A percentile compares a stretch with the other conserved stretches of the same genome.
These are phyloP conservation scores for Globisporangium cystogenes DNA, from an alignment of 352 stramenopile species.

Conservation along the genomic window DNA sequence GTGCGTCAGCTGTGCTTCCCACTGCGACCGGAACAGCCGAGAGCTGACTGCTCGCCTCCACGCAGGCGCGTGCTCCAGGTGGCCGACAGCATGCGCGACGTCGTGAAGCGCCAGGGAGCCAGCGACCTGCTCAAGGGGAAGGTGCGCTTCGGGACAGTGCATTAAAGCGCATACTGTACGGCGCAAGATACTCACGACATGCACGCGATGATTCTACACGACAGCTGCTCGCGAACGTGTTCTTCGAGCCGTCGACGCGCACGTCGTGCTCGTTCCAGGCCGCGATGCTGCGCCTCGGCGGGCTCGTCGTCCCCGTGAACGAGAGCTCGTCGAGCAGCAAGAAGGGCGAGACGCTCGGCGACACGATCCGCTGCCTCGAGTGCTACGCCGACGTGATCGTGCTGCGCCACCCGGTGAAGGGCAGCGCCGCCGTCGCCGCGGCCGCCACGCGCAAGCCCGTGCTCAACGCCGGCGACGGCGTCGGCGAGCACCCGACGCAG, in stretches of 20 bases:
- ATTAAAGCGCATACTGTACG: no score
- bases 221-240: conserved; percentile 94
- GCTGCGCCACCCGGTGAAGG: conserved; percentile 92
- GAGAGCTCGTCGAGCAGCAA: conserved; percentile 93
- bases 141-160: no score
- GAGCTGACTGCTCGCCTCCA: background rate
- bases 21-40: background rate
- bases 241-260: conserved; percentile 98
- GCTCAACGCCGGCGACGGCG: conserved; percentile 94
- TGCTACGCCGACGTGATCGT: conserved; percentile 96
- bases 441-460: conserved; percentile 87
- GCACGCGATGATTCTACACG: background rate
- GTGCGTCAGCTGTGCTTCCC: conserved; percentile 21
- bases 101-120: conserved; percentile 66
- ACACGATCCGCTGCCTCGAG: conserved; percentile 96
- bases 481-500: conserved; percentile 98
- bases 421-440: conserved; percentile 74
- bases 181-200: no score
- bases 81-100: conserved; percentile 78
- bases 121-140: conserved; percentile 83
- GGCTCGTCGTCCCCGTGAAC: conserved; percentile 93
- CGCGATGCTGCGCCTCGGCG: conserved; percentile 96
- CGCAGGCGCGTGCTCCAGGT: conserved; percentile 61
- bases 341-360: conserved; percentile 98
- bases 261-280: conserved; percentile 98